phyloP scores from a whole-genome alignment of 2,329 filamentous ascomycete species.

The Fusarium annulatum region DNA sequence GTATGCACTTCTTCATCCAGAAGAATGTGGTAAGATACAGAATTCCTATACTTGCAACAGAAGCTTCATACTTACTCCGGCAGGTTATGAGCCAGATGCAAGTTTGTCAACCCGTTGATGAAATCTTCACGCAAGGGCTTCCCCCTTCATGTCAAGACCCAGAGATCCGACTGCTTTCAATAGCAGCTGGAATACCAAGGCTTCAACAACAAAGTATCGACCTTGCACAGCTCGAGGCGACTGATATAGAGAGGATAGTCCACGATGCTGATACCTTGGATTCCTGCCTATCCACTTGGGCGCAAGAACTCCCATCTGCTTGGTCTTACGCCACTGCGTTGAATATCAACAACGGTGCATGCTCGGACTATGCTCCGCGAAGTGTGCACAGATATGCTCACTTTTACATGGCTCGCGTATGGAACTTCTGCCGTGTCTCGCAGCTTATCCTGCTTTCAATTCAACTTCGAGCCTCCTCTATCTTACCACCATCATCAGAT shows the following conservation, averaged over 20 bases:
- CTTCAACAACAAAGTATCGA: neutral
- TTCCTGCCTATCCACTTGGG: neutral
- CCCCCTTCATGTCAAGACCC: neutral
- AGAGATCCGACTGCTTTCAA: neutral
- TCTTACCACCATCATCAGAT: neutral
- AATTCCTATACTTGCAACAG: neutral
- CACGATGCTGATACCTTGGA: neutral
- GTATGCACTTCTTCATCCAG: neutral
- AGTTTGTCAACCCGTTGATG: neutral
- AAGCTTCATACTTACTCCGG: neutral
- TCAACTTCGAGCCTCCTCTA: neutral
- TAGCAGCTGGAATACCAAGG: neutral
- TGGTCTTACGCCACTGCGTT: neutral
- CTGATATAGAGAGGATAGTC: neutral
- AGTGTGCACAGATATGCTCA: neutral
- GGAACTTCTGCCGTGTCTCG: neutral
- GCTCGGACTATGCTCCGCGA: neutral
- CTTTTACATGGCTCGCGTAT: neutral
- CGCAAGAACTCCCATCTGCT: neutral
- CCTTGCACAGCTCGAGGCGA: neutral
- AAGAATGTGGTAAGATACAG: neutral
- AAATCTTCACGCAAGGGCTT: neutral
- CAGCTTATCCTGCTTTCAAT: neutral
- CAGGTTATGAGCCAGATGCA: conserved; percentile 2
- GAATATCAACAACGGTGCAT: neutral